A percentile compares a stretch with the other conserved stretches of the same genome.
Evolutionary conservation across 495 filamentous ascomycete species (phyloP).

Genomic region (Amniculicola lignicola): DNA sequence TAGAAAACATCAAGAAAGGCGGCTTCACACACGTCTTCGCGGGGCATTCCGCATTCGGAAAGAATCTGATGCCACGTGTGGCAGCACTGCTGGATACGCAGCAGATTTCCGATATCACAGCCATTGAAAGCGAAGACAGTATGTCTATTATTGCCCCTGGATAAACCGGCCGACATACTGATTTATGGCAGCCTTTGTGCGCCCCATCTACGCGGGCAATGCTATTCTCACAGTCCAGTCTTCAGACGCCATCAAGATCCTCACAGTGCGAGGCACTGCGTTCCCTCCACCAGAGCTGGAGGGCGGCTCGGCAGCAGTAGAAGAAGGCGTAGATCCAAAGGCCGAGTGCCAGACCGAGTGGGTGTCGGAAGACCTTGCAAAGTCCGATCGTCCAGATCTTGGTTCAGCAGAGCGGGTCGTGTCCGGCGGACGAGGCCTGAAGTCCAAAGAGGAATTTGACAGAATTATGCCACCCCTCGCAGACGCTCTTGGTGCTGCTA

Average conservation of each 20-base stretch:
- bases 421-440: conserved; percentile 89
- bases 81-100: conserved; percentile 91
- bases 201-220: conserved; percentile 96
- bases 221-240: conserved; percentile 96
- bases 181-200: conserved; percentile 66
- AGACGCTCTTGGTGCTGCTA: conserved; percentile 85
- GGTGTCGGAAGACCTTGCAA: conserved; percentile 89
- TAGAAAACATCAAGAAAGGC: conserved; percentile 92
- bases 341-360: conserved; percentile 70
- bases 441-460: conserved; percentile 97
- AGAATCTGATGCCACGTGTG: conserved; percentile 90
- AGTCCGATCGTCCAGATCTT: conserved; percentile 92
- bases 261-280: conserved; percentile 89
- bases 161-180: neutral
- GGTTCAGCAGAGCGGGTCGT: conserved; percentile 84
- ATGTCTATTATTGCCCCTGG: conserved; percentile 31
- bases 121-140: conserved; percentile 84
- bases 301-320: conserved; percentile 56
- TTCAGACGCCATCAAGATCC: conserved; percentile 75
- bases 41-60: conserved; percentile 93
- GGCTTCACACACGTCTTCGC: conserved; percentile 87
- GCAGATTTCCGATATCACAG: conserved; percentile 87
- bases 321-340: conserved; percentile 71
- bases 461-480: conserved; percentile 85
- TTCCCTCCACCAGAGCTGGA: conserved; percentile 61